A percentile compares a stretch with the other conserved stretches of the same genome.
These are phyloP conservation scores for Euphrasia confusa DNA, from an alignment of 257 asterid species.

Conservation along the genomic window DNA sequence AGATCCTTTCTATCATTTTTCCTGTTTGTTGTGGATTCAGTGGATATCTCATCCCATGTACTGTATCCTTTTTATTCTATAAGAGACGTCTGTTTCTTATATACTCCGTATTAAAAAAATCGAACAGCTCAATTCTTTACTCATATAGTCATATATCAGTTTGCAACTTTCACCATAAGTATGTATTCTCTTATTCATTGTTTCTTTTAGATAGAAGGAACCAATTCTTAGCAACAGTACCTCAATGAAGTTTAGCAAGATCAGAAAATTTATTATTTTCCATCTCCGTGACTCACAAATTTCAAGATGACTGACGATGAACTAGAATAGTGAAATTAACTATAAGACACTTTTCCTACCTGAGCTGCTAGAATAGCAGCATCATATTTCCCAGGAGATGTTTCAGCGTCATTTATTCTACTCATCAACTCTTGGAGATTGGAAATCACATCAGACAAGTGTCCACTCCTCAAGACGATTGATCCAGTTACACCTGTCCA, in stretches of 20 bases:
- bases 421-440: slow-evolving; percentile 68
- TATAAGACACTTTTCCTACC: slow-evolving; percentile 33
- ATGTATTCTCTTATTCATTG: not conserved
- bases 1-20: too few species aligned
- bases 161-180: too few species aligned
- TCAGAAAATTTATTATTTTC: not conserved
- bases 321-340: slow-evolving; percentile 9
- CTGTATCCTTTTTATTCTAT: too few species aligned
- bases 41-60: too few species aligned
- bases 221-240: not conserved
- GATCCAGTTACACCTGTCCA: slow-evolving; percentile 71
- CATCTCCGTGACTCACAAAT: slow-evolving; percentile 10
- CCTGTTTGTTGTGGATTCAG: too few species aligned
- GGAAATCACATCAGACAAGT: slow-evolving; percentile 57
- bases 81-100: too few species aligned
- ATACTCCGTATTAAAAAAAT: too few species aligned
- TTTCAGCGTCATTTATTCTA: slow-evolving; percentile 67
- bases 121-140: too few species aligned
- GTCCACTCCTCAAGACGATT: slow-evolving; percentile 67
- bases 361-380: slow-evolving; percentile 68
- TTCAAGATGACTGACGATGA: slow-evolving; percentile 15
- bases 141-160: too few species aligned
- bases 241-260: slow-evolving; percentile 6
- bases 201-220: not conserved
- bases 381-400: slow-evolving; percentile 73